phyloP scores from a whole-genome alignment of 306 rosid species.

The Vigna hirtella region DNA sequence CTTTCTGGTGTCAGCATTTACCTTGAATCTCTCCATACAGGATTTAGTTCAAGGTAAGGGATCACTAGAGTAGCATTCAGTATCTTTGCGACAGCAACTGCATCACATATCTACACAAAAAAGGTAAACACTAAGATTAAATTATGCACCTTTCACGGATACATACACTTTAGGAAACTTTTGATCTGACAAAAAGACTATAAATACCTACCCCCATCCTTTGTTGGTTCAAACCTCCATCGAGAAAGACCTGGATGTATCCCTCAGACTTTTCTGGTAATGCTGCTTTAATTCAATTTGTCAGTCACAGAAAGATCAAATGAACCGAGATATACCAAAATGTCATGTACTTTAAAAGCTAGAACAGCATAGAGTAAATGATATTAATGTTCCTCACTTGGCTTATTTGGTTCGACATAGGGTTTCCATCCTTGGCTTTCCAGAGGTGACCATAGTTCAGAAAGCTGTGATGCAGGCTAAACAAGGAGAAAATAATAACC shows the following conservation, averaged over 20 bases:
- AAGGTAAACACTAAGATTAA: constrained; percentile 24
- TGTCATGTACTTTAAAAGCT: constrained; percentile 15
- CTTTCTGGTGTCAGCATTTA: constrained; percentile 33
- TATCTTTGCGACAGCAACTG: constrained; percentile 94
- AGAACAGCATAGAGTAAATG: constrained; percentile 9
- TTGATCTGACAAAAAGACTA: constrained; percentile 7
- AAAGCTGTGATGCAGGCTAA: constrained; percentile 65
- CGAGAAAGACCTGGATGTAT: constrained; percentile 91
- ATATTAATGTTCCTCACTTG: constrained; percentile 61
- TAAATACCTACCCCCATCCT: constrained; percentile 93
- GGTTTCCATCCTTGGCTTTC: constrained; percentile 75
- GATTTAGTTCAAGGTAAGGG: constrained; percentile 90
- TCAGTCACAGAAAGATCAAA: constrained; percentile 34
- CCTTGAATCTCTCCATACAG: constrained; percentile 98
- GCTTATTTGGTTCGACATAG: constrained; percentile 58
- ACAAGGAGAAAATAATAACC: constrained; percentile 29
- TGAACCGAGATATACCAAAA: constrained; percentile 25
- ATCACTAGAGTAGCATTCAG: constrained; percentile 96
- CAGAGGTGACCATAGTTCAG: constrained; percentile 78
- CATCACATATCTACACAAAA: constrained; percentile 88
- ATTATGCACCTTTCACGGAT: constrained; percentile 9
- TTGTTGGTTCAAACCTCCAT: constrained; percentile 99
- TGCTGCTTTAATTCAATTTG: constrained; percentile 61
- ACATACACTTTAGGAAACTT: constrained; percentile 14
- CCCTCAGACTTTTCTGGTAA: constrained; percentile 82